phyloP scores from a whole-genome alignment of 2,329 filamentous ascomycete species.

The Thielaviopsis euricoi region DNA sequence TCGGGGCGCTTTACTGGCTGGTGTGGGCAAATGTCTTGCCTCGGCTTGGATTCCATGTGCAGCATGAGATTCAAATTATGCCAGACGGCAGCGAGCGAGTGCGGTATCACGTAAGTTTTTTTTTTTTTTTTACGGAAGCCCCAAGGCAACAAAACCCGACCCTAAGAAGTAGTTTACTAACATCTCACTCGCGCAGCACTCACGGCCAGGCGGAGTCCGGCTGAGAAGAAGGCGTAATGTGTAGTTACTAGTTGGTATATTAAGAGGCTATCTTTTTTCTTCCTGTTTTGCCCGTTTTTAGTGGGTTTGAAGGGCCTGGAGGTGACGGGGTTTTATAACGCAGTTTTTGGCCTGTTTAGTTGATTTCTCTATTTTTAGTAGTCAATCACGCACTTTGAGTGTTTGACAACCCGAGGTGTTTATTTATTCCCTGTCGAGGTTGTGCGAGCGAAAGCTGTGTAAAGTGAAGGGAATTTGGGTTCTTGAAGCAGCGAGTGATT shows the following conservation, averaged over 20 bases:
- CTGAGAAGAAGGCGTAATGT: neutral
- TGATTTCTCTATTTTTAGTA: neutral
- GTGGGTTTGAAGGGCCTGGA: too few relatives aligned
- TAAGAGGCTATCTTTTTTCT: too few relatives aligned
- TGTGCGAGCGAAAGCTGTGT: too few relatives aligned
- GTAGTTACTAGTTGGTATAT: too few relatives aligned
- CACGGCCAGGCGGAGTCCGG: neutral
- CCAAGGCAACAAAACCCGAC: too few relatives aligned
- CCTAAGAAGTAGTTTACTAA: neutral
- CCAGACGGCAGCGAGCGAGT: conserved; percentile 8
- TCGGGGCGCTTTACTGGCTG: conserved; percentile 35
- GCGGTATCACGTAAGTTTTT: conserved; percentile 9
- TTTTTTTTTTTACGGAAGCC: too few relatives aligned
- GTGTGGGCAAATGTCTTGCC: conserved; percentile 35
- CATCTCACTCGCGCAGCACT: neutral
- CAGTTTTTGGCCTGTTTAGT: too few relatives aligned
- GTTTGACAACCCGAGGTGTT: neutral
- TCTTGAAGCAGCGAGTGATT: too few relatives aligned
- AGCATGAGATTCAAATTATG: conserved; percentile 4
- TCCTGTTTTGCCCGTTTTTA: too few relatives aligned
- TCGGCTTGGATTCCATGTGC: conserved; percentile 9
- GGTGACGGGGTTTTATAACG: neutral
- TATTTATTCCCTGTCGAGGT: too few relatives aligned
- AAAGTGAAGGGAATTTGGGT: too few relatives aligned
- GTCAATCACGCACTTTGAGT: neutral